Evolutionary conservation across 306 rosid species (phyloP), one percentile per base, ranked within the genome.

Genomic region (Acacia melanoxylon): DNA sequence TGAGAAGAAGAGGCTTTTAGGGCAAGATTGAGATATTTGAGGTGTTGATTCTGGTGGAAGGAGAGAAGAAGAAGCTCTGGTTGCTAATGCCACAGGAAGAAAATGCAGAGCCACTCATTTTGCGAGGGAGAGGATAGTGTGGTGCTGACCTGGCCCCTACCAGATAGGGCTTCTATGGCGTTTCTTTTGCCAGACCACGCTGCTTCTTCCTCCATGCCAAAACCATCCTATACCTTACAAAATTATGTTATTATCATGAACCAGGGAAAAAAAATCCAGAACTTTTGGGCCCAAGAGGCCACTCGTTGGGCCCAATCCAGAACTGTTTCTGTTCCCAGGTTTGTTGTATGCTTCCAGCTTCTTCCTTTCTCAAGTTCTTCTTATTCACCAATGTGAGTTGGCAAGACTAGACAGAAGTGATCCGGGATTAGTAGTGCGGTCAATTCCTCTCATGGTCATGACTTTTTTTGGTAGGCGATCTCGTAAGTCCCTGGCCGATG

Each of bases 121-220:
- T 75, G 74, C 61, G 42, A 48, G 78, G 76, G 66, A 88, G 29
- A 68, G 86, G 96, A 93, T 93, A 88, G 84, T 81, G 89, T 89
- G 90, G 84, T 87, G 91, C 48, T 91, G 91, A 90, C 87, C 15
- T 84, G 90, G 90, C 81, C 24, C 10, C 0, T 74, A 82, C 90
- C 87, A 82, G 91, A 91, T 93, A 91, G 88, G 86, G 72, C 89
- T 86, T 87, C 85, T 85, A 88, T 87, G 91, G 90, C 87, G 61
- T 80, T 78, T 86, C 85, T 67, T 80, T 85, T 86, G 89, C 83
- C 86, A 87, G 77, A 54, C n/a, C 24, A 54, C 22, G 3, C 51
- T 46, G 22, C 63, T n/a, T 10, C 31, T 22, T 58, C 20, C 65
- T n/a, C 75, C 67, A 67, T 56, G 24, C 27, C 62, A n/a, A 56